Conservation (phyloP, 331 rosid species). For the Malus hybrid region DNA sequence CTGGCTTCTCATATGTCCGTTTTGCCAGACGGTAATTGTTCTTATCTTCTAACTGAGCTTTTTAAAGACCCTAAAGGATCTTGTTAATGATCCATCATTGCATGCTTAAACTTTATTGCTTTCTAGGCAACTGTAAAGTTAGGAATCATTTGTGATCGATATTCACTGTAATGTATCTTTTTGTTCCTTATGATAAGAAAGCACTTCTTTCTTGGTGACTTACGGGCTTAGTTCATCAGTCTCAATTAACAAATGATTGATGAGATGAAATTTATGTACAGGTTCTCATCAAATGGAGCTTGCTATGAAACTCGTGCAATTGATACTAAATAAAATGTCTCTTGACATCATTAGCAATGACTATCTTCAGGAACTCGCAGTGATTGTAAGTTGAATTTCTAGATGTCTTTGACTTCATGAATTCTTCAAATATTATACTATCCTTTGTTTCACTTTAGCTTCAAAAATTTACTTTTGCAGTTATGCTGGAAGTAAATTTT, state of each 20-base stretch:
- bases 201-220: neutral
- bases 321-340: conserved; percentile 46
- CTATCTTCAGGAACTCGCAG: conserved; percentile 46
- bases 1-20: conserved; percentile 55
- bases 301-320: conserved; percentile 51
- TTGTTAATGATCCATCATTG: neutral
- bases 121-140: neutral
- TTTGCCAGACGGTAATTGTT: conserved; percentile 59
- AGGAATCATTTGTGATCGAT: neutral
- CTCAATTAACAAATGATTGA: conserved; percentile 16
- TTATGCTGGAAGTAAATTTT: too few relatives aligned
- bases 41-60: neutral
- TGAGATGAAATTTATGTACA: conserved; percentile 25
- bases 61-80: neutral
- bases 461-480: too few relatives aligned
- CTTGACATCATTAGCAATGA: conserved; percentile 33
- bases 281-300: conserved; percentile 67
- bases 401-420: neutral
- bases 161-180: neutral
- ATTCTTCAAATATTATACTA: neutral
- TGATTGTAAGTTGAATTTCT: conserved; percentile 52
- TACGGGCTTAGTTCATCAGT: neutral
- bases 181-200: neutral
- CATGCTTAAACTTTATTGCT: neutral
- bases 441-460: too few relatives aligned